Base-by-base conservation (phyloP, 1,284 basidiomycete genomes). In the Ceratobasidium sp. region DNA sequence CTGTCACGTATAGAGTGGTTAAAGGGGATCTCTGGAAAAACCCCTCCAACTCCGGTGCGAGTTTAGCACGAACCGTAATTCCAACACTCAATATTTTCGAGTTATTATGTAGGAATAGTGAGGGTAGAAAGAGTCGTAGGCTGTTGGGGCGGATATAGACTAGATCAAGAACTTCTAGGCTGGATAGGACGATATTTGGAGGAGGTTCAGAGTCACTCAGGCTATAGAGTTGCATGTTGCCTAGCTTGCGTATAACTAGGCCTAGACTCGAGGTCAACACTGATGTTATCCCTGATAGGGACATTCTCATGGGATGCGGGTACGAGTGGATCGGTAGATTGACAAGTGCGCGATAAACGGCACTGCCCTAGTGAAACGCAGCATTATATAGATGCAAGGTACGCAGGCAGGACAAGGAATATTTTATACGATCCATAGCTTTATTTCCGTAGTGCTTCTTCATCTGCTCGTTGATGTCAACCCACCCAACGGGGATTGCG, bases 1-100 rank as follows among this genome's bases (percentile, higher is more conserved):
- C 4, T 22, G 24, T 24, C 41, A 19, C 41, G 36, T 45, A 62
- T 24, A 62, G n/a, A 19, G 59, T 44, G 19, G 15, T 19, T 44
- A 62, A 44, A 8, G 22, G 41, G 27, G 33, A 62, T 22, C 59
- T 36, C 59, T 11, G 27, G 15, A 19, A 62, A 22, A 62, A 62
- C 11, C 22, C 59, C 27, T 44, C 41, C 8, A 62, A 44, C 14
- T 45, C 36, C 41, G n/a, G 41, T 5, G 15, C 4, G 31, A 45
- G 45, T 22, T 7, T 22, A 22, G 15, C 8, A 22, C 3, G 6
- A 41, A 41, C 36, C 11, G 36, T 41, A 11, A 45, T n/a, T n/a
- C 33, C 33, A 14, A 62, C 36, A 22, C 59, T 41, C 22, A 44
- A 14, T 24, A 44, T 36, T 24, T 22, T 44, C 2, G 36, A 44